These are phyloP conservation scores for Manihot esculenta DNA, from an alignment of 441 rosid species.

Conservation along the genomic window DNA sequence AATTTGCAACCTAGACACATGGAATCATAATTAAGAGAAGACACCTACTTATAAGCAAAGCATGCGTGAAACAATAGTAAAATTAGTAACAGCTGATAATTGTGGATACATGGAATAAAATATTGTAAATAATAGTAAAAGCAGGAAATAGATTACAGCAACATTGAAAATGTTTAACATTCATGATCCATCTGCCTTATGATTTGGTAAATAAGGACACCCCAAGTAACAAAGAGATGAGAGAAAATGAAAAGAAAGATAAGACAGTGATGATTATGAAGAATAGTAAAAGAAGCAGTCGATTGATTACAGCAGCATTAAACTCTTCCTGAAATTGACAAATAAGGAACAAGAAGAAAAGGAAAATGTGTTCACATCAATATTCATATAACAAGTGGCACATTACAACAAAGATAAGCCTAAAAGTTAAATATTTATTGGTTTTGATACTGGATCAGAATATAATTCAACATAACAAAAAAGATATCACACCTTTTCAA, in stretches of 20 bases:
- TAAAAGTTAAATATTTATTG: not conserved
- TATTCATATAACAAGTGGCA: not conserved
- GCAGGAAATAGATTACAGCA: not conserved
- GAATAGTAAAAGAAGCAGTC: not conserved
- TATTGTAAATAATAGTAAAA: not conserved
- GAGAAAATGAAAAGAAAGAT: not conserved
- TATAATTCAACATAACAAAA: slow-evolving; percentile 12
- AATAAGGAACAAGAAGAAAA: not conserved
- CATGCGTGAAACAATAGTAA: not conserved
- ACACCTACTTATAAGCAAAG: not conserved
- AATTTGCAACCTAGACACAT: not conserved
- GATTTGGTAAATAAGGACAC: not conserved
- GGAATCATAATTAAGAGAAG: not conserved
- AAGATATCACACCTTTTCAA: slow-evolving; percentile 68
- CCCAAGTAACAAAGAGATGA: not conserved
- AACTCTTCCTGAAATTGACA: not conserved
- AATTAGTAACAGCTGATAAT: not conserved
- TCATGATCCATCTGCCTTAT: not conserved
- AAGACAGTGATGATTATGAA: not conserved
- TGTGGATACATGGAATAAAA: not conserved
- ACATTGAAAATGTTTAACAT: too few relatives aligned
- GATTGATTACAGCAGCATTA: not conserved
- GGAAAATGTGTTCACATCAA: not conserved
- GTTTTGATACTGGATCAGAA: slow-evolving; percentile 2
- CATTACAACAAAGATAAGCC: not conserved